phyloP scores from a whole-genome alignment of 1,284 basidiomycete genomes.

The Uromyces viciae-fabae region DNA sequence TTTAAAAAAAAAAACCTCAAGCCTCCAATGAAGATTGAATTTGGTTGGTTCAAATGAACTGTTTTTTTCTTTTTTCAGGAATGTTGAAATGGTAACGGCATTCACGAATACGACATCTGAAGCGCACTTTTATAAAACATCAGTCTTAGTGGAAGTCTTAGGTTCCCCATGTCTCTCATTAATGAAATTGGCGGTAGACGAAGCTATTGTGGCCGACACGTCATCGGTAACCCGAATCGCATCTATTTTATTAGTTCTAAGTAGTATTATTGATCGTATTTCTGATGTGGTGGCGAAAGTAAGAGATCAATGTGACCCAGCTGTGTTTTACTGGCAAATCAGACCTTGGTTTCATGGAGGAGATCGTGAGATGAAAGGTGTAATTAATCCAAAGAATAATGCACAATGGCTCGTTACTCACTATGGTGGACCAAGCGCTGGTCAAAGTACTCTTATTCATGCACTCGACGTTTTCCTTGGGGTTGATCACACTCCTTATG shows the following conservation, averaged over 20 bases:
- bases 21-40: no score
- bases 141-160: slow-evolving; percentile 83
- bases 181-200: slow-evolving; percentile 85
- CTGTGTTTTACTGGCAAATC: slow-evolving; percentile 75
- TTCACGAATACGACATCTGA: slow-evolving; percentile 84
- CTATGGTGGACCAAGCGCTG: slow-evolving; percentile 82
- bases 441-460: slow-evolving; percentile 83
- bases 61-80: slow-evolving; percentile 54
- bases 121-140: slow-evolving; percentile 81
- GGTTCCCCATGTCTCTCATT: slow-evolving; percentile 78
- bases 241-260: slow-evolving; percentile 66
- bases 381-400: slow-evolving; percentile 58
- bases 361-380: slow-evolving; percentile 77
- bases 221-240: slow-evolving; percentile 72
- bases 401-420: slow-evolving; percentile 59
- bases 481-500: slow-evolving; percentile 63
- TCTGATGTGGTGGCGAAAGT: slow-evolving; percentile 66
- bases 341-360: slow-evolving; percentile 89
- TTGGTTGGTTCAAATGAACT: slow-evolving; percentile 50
- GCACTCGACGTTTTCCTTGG: slow-evolving; percentile 85
- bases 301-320: slow-evolving; percentile 70
- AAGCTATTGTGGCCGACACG: slow-evolving; percentile 79
- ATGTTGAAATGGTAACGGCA: slow-evolving; percentile 64
- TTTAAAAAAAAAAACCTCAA: no score
- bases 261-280: slow-evolving; percentile 66